Conservation (phyloP, 2,329 filamentous ascomycete species). For the Fusarium sp. region DNA sequence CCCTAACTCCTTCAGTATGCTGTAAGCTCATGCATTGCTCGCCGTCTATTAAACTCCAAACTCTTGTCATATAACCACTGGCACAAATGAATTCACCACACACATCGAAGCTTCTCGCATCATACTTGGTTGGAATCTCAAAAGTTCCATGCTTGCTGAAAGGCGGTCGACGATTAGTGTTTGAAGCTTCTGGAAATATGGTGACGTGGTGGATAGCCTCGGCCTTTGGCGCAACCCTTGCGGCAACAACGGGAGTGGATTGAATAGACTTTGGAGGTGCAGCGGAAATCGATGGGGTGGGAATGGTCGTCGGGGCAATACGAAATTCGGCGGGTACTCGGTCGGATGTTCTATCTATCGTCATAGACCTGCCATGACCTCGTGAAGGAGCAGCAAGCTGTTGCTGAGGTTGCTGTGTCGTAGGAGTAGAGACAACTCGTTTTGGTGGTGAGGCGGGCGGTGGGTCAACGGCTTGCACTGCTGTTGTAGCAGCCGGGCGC, state of each 20-base stretch:
- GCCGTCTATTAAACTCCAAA: conserved; percentile 87
- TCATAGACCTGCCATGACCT: conserved; percentile 47
- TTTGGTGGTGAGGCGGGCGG: conserved; percentile 43
- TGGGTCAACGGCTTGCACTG: conserved; percentile 29
- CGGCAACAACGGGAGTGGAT: conserved; percentile 29
- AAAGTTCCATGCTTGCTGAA: conserved; percentile 76
- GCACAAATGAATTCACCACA: conserved; percentile 91
- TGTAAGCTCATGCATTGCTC: conserved; percentile 83
- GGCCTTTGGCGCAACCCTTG: conserved; percentile 40
- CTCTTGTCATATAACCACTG: conserved; percentile 85
- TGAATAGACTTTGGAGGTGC: conserved; percentile 35
- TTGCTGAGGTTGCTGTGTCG: conserved; percentile 45
- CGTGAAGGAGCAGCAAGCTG: conserved; percentile 47
- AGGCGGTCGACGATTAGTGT: conserved; percentile 86
- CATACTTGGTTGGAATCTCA: conserved; percentile 86
- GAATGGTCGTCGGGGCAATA: conserved; percentile 35
- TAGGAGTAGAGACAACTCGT: conserved; percentile 48
- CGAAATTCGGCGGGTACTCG: conserved; percentile 39
- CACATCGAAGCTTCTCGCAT: conserved; percentile 86
- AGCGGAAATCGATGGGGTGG: conserved; percentile 24
- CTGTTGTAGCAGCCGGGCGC: conserved; percentile 49
- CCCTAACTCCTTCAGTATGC: conserved; percentile 87
- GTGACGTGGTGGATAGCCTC: conserved; percentile 64
- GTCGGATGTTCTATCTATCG: conserved; percentile 51
- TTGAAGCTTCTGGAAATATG: conserved; percentile 85